Evolutionary conservation across 805 yeast genomes (phyloP).

Genomic region (Lachancea sp.): DNA sequence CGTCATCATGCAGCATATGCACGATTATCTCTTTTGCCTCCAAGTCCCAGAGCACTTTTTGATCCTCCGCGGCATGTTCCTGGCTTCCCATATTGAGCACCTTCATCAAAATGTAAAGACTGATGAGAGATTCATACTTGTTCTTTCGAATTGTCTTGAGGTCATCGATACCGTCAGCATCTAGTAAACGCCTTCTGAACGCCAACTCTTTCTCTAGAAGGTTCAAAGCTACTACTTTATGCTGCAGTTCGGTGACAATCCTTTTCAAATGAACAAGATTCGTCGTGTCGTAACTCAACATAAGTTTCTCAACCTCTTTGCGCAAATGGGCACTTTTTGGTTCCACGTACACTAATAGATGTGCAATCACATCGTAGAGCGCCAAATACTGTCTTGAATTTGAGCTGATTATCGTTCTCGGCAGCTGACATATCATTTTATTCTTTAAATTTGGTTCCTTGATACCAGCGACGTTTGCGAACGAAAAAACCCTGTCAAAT

Average conservation of each 20-base stretch:
- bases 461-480: slow-evolving; percentile 34
- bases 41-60: slow-evolving; percentile 53
- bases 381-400: slow-evolving; percentile 71
- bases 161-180: slow-evolving; percentile 44
- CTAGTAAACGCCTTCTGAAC: slow-evolving; percentile 43
- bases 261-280: slow-evolving; percentile 46
- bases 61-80: slow-evolving; percentile 27
- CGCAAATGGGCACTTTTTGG: slow-evolving; percentile 55
- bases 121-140: slow-evolving; percentile 35
- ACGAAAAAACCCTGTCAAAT: slow-evolving; percentile 47
- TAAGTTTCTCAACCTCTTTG: slow-evolving; percentile 57
- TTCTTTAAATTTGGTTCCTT: slow-evolving; percentile 34
- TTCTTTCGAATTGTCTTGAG: slow-evolving; percentile 37
- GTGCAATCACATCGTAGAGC: slow-evolving; percentile 53
- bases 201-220: slow-evolving; percentile 42
- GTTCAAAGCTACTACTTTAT: slow-evolving; percentile 38
- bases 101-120: slow-evolving; percentile 41
- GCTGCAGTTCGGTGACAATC: slow-evolving; percentile 45
- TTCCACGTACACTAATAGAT: slow-evolving; percentile 65
- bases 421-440: slow-evolving; percentile 57
- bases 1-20: slow-evolving; percentile 56
- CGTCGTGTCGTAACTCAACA: slow-evolving; percentile 63
- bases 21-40: slow-evolving; percentile 63
- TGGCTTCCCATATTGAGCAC: slow-evolving; percentile 36
- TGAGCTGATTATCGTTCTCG: slow-evolving; percentile 58